A percentile compares a stretch with the other conserved stretches of the same genome.
Conservation (phyloP, 1,284 basidiomycete species). For the Phylloboletellus chloephorus region DNA sequence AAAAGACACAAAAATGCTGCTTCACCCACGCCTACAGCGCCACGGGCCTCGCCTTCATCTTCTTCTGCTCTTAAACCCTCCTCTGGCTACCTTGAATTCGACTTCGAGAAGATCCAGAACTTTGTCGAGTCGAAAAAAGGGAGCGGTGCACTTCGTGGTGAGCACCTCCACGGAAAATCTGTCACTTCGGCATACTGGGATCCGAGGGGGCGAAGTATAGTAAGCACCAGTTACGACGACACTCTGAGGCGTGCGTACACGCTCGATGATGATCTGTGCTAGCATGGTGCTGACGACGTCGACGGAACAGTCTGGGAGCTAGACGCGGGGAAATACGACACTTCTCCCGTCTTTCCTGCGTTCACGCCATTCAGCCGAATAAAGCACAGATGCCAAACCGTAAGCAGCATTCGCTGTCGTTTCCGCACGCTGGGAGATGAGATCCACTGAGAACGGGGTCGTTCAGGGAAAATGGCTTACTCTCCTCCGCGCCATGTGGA, state of each 20-base stretch:
- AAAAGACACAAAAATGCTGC: constrained; percentile 22
- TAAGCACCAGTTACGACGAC: constrained; percentile 79
- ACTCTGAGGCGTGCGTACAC: constrained; percentile 52
- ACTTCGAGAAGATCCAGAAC: constrained; percentile 43
- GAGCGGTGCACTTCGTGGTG: constrained; percentile 49
- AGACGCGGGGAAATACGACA: constrained; percentile 42
- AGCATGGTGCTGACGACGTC: constrained; percentile 13
- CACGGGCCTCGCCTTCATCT: constrained; percentile 28
- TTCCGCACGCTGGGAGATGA: neutral
- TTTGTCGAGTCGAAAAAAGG: constrained; percentile 49
- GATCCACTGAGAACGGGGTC: neutral
- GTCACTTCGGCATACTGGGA: constrained; percentile 81
- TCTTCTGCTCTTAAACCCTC: constrained; percentile 12
- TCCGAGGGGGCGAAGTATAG: constrained; percentile 63
- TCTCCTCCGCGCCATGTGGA: constrained; percentile 70
- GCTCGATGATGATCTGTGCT: neutral
- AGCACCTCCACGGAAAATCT: constrained; percentile 66
- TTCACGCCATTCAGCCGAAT: constrained; percentile 58
- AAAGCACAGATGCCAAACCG: constrained; percentile 73
- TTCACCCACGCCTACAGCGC: constrained; percentile 17
- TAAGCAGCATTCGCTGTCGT: constrained; percentile 30
- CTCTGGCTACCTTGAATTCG: constrained; percentile 40
- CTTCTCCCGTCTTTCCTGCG: constrained; percentile 45
- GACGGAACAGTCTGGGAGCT: constrained; percentile 65
- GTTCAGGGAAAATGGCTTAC: constrained; percentile 73